phyloP scores from a whole-genome alignment of 495 filamentous ascomycete species.

The Aspergillus mulundensis region DNA sequence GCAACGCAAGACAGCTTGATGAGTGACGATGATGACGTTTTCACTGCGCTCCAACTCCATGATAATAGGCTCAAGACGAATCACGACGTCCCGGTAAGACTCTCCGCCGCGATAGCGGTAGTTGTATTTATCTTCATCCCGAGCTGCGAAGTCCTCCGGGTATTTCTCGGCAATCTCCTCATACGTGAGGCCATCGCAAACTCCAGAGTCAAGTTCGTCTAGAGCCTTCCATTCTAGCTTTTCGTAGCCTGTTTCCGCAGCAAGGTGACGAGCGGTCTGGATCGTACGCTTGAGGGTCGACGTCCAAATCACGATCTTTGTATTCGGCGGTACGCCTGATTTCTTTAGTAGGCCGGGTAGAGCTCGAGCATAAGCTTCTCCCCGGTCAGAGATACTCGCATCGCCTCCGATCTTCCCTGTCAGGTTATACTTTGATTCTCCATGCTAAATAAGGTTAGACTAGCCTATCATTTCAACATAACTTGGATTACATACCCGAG shows the following conservation, averaged over 20 bases:
- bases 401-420: constrained; percentile 87
- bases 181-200: constrained; percentile 95
- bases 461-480: not conserved
- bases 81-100: constrained; percentile 95
- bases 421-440: constrained; percentile 89
- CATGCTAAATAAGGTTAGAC: constrained; percentile 57
- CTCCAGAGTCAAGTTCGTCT: constrained; percentile 92
- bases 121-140: constrained; percentile 98
- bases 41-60: constrained; percentile 97
- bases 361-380: constrained; percentile 76
- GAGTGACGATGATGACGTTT: constrained; percentile 96
- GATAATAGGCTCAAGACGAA: constrained; percentile 96
- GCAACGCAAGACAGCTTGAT: constrained; percentile 93
- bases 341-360: constrained; percentile 76
- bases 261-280: constrained; percentile 77
- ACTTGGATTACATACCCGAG: constrained; percentile 61
- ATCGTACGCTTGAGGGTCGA: constrained; percentile 92
- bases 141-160: constrained; percentile 88
- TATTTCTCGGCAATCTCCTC: constrained; percentile 85
- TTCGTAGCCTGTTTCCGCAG: constrained; percentile 62
- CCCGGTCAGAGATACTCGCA: constrained; percentile 78
- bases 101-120: constrained; percentile 97
- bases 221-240: constrained; percentile 98
- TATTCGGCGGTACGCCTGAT: constrained; percentile 70
- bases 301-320: constrained; percentile 92